A percentile compares a stretch with the other conserved stretches of the same genome.
Conservation (phyloP, 1,284 basidiomycete genomes). For the Austroboletus novae-zelandiae region DNA sequence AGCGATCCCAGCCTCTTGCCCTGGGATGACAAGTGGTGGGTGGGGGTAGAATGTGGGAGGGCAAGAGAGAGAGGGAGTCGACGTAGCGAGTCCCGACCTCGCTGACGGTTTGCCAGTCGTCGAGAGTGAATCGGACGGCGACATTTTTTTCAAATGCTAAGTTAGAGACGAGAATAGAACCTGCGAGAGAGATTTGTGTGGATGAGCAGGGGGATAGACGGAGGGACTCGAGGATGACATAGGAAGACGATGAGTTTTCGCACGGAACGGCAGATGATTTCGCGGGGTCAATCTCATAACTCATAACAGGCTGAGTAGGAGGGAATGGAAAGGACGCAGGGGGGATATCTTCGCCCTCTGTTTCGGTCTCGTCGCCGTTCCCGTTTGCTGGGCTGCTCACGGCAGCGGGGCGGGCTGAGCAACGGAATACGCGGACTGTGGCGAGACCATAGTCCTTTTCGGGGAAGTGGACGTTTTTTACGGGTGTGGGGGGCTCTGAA, state of each 20-base stretch:
- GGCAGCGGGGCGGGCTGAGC: conserved; percentile 71
- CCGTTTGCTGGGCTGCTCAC: conserved; percentile 42
- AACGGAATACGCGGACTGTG: conserved; percentile 80
- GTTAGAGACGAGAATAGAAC: conserved; percentile 82
- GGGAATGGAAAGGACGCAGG: conserved; percentile 39
- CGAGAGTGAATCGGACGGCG: conserved; percentile 86
- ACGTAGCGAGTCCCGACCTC: conserved; percentile 76
- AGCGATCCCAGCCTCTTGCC: conserved; percentile 50
- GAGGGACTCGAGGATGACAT: conserved; percentile 51
- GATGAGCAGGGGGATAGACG: conserved; percentile 41
- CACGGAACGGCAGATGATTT: conserved; percentile 45
- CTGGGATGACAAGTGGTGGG: conserved; percentile 21
- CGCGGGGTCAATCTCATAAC: conserved; percentile 44
- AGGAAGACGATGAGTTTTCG: conserved; percentile 28
- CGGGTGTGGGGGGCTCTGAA: conserved; percentile 69
- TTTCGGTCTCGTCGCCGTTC: conserved; percentile 72
- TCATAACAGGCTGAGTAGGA: conserved; percentile 45
- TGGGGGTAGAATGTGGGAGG: conserved; percentile 39
- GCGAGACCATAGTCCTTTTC: conserved; percentile 65
- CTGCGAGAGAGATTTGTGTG: conserved; percentile 38
- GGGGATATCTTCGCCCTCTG: conserved; percentile 51
- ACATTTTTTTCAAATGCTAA: conserved; percentile 87
- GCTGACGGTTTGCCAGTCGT: conserved; percentile 91
- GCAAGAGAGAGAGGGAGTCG: conserved; percentile 47
- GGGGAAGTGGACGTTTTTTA: conserved; percentile 90